These are phyloP conservation scores for Phytophthora ohioensis DNA, from an alignment of 352 stramenopile genomes.

Conservation along the genomic window DNA sequence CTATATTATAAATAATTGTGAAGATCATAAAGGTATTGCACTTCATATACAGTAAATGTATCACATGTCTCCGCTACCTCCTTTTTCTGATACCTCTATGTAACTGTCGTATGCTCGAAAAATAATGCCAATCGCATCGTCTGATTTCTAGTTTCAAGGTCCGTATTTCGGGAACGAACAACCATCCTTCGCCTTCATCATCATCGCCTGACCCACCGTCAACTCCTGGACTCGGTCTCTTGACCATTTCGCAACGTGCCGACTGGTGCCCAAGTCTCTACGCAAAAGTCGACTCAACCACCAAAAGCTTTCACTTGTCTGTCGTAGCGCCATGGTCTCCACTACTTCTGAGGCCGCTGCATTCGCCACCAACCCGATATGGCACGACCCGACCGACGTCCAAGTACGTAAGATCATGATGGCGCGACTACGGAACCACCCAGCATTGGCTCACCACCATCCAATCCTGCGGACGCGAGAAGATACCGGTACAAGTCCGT, in stretches of 20 bases:
- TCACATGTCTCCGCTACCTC: neutral
- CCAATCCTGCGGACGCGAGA: conserved; percentile 33
- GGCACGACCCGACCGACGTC: conserved; percentile 51
- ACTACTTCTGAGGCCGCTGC: conserved; percentile 12
- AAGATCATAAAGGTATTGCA: neutral
- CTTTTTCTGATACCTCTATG: neutral
- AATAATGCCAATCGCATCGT: conserved; percentile 24
- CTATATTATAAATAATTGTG: neutral
- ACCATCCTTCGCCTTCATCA: conserved; percentile 16
- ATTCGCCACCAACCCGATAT: conserved; percentile 23
- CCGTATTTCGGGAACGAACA: conserved; percentile 11
- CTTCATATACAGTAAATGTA: neutral
- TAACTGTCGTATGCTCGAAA: conserved; percentile 11
- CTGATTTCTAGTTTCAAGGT: conserved; percentile 24
- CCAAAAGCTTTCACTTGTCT: neutral
- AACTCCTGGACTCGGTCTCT: conserved; percentile 8
- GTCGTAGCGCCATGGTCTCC: conserved; percentile 18
- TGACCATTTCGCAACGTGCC: conserved; percentile 35
- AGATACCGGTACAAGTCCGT: conserved; percentile 41
- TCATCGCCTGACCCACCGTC: conserved; percentile 1
- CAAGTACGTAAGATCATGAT: conserved; percentile 64
- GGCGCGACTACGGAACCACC: conserved; percentile 47
- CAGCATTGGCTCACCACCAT: conserved; percentile 41
- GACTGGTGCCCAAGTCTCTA: conserved; percentile 23
- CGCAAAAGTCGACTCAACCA: conserved; percentile 8